Base-by-base conservation (phyloP, 768 basidiomycete species). In the Mycena pura region DNA sequence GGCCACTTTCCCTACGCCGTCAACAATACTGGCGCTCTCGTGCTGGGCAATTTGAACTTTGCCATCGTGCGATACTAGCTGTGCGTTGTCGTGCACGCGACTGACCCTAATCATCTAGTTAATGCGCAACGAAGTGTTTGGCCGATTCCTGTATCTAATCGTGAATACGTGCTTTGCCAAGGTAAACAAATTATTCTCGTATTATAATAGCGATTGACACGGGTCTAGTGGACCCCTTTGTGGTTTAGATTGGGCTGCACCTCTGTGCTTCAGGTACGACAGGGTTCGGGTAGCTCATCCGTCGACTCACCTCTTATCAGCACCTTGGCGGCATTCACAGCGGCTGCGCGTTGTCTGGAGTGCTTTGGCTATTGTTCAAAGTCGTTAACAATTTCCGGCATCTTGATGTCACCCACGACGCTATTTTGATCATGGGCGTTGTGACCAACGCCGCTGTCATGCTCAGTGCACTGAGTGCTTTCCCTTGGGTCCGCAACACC, bases 321-420 rank as follows among this genome's bases (percentile, higher is more conserved):
- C 91, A 93, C 73, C 83, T 93, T 28, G 91, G 91, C 14, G 91
- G 91, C 17, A 90, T 92, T 65, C 91, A 93, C 68, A 86, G 85
- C 47, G 90, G 89, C 21, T 92, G 90, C 67, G 89, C 89, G 1
- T 68, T 86, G 28, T 89, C 90, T 19, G 89, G 87, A 59, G 82
- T 88, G 28, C 76, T 83, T 3, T 92, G 91, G 91, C 77, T 92
- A 44, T 70, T 90, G 45, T 82, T 84, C 65, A 87, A 85, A 71
- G 77, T 91, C 48, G 78, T 85, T 57, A 79, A 81, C 55, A 85
- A 84, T 47, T 88, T 84, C 74, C 78, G 75, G 34, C 68, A 80
- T 49, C 81, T 79, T 57, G 71, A 81, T 52, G 63, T 80, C 29
- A 85, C 83, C 60, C 82, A 84, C 66, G 80, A 82, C 60, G 82